Base-by-base conservation (phyloP, 495 filamentous ascomycete genomes). In the Xylaria longipes region DNA sequence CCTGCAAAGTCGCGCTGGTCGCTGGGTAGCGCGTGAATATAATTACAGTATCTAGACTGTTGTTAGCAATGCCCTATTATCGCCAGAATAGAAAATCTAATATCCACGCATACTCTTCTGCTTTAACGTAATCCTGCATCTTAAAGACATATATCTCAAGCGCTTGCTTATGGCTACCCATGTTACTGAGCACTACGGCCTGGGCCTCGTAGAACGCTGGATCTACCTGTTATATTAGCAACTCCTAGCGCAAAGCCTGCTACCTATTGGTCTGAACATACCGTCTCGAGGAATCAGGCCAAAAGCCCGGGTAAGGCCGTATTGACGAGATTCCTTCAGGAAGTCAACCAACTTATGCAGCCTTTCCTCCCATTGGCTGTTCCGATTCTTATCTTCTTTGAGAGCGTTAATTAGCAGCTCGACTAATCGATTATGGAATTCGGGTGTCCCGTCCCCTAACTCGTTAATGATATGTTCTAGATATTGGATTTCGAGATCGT, bases 121-220 rank as follows among this genome's bases (percentile, higher is more conserved):
- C 97, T 78, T 97, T 98, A 4, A 83, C 85, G 71, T 93, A 93
- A 78, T 96, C 91, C 69, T 92, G 82, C 69, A 99, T 86, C 75
- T 95, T 95, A 83, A 97, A 99, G 15, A 98, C 95, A 78, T 97
- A 99, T 31, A 98, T 97, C 79, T 95, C 92, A 27, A 99, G 81
- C 0, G 97, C 95, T 79, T 97, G 94, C 77, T 93, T 92, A 81
- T 99, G 95, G 70, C 94, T 92, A 11, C 93, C 94, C 93, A 99
- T 97, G 74, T 97, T 97, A 80, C 93, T 94, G 39, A 98, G 90
- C 11, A 98, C 91, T 41, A 98, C 91, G 27, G 97, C 97, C 65
- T 94, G 91, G 5, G 94, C 91, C 80, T 98, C 96, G 82, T 91
- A 97, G 78, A 96, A 97, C 17, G 89, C 85, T 1, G 94, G 88